Percentiles rank a stretch among this genome's conserved stretches.
Evolutionary conservation across 2,329 filamentous ascomycete species (phyloP).

Genomic region (Apiospora rasikravindrae): DNA sequence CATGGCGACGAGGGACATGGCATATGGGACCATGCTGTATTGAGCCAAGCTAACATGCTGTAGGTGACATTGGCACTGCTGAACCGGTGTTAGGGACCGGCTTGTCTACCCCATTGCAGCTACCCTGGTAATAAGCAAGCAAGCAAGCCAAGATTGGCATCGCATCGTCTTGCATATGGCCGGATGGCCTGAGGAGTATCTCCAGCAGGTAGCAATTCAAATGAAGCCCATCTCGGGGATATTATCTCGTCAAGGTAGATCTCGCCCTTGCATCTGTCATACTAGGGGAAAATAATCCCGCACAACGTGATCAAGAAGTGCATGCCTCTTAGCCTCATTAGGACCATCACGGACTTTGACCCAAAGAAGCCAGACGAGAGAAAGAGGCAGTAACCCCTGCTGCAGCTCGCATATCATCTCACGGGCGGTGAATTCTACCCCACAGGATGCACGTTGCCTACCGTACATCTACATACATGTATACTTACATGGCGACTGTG

Average conservation of each 20-base stretch:
- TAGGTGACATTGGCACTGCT: slow-evolving; percentile 24
- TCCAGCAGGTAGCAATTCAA: neutral
- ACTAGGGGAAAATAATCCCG: neutral
- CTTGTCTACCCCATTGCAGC: slow-evolving; percentile 23
- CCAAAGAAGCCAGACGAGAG: neutral
- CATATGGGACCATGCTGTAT: neutral
- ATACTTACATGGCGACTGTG: neutral
- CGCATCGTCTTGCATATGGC: neutral
- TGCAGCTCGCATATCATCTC: neutral
- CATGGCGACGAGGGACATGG: slow-evolving; percentile 10
- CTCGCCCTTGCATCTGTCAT: neutral
- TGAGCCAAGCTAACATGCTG: neutral
- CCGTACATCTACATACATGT: neutral
- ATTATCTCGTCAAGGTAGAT: neutral
- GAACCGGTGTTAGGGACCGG: slow-evolving; percentile 23
- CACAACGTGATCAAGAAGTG: neutral
- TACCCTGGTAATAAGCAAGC: slow-evolving; percentile 22
- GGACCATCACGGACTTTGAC: slow-evolving; percentile 1
- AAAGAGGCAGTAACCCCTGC: neutral
- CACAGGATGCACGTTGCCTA: neutral
- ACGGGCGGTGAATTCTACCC: slow-evolving; percentile 11
- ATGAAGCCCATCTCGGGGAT: neutral
- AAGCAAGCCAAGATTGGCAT: neutral
- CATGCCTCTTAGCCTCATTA: neutral
- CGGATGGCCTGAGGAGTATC: neutral